Evolutionary conservation across 768 basidiomycete genomes (phyloP), one percentile per base, ranked within the genome.

Genomic region (Hygrophorus russula): DNA sequence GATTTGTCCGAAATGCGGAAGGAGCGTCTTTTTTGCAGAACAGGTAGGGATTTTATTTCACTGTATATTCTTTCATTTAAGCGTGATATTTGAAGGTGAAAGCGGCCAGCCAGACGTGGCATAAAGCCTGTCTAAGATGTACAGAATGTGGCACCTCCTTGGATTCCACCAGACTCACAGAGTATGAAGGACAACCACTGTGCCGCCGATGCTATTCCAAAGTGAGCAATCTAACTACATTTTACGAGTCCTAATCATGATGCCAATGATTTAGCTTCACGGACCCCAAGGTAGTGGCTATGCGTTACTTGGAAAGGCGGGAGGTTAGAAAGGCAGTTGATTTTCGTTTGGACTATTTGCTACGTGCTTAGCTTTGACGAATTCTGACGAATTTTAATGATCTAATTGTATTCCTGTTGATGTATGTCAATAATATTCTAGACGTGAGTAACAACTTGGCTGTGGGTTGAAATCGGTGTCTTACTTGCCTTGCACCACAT

Each of bases 21-120:
- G 82, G 69, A 80, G 71, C 41, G 87, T 91, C 8, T 91, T 84
- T 62, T 89, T 90, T 54, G 86, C 87, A 11, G 86, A 90, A 58
- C 84, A 86, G 72, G 84, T 78, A n/a, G 36, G 10, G 54, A 34
- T 39, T 40, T 32, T 44, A 24, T 19, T 15, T 43, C 31, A 3
- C n/a, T 4, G 29, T 17, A n/a, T 30, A 10, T 14, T 19, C 13
- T 36, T 14, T 7, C 17, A 18, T 37, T n/a, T n/a, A 14, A 19
- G n/a, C 18, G 18, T 14, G 13, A 28, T 28, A 27, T 12, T 36
- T 44, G 32, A 10, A 86, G 85, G 76, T 84, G 46, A 86, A 84
- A 59, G 86, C 86, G 1, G 71, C 84, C 11, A 82, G 82, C 6
- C 82, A 85, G 66, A 83, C 80, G 12, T 90, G 69, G 60, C 87